phyloP scores from a whole-genome alignment of 306 rosid species.

The Corylus heterophylla region DNA sequence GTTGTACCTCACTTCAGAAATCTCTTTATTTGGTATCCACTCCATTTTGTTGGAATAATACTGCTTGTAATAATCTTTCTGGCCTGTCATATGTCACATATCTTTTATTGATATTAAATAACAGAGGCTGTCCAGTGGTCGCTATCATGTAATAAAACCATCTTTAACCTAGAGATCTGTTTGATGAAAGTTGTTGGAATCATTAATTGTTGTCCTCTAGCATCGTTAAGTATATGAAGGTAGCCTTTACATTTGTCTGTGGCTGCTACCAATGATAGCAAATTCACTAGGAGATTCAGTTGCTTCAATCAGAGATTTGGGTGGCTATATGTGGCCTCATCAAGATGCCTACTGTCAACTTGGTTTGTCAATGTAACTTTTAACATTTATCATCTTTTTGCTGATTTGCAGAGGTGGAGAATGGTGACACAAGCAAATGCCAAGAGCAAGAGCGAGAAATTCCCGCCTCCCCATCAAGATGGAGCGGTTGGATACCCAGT shows the following conservation, averaged over 20 bases:
- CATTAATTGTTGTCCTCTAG: not conserved
- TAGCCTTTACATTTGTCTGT: not conserved
- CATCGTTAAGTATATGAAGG: not conserved
- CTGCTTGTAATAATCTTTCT: not conserved
- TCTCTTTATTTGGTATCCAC: not conserved
- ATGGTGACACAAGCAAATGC: conserved; percentile 61
- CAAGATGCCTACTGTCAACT: not conserved
- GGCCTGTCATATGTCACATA: not conserved
- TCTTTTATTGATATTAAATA: not conserved
- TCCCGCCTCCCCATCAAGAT: conserved; percentile 95
- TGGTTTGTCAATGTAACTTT: not conserved
- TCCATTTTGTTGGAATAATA: not conserved
- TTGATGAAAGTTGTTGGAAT: not conserved
- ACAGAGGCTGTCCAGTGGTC: not conserved
- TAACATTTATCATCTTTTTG: conserved; percentile 27
- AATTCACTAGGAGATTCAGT: not conserved
- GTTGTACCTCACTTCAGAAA: not conserved
- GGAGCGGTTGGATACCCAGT: conserved; percentile 80
- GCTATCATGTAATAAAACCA: not conserved
- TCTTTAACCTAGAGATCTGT: not conserved
- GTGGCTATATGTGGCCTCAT: not conserved
- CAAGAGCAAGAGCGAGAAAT: conserved; percentile 96
- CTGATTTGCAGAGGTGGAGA: conserved; percentile 85
- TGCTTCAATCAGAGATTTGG: not conserved
- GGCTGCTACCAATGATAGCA: not conserved